Base-by-base conservation (phyloP, 2,329 filamentous ascomycete genomes). In the Aspergillus terreus region DNA sequence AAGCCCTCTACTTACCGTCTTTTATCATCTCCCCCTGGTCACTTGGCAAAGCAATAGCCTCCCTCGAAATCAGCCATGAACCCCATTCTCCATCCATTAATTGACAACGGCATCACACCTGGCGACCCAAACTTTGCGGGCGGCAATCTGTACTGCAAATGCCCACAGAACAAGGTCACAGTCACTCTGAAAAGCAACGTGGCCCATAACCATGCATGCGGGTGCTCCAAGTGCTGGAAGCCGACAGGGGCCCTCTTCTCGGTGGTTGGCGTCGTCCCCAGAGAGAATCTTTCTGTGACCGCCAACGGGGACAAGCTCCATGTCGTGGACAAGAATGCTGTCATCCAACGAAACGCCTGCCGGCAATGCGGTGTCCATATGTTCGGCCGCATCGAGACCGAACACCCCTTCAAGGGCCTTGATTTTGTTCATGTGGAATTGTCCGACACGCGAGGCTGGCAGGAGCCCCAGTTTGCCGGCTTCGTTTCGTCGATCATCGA, bases 171-270 rank as follows among this genome's bases (percentile, higher is more conserved):
- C 65, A 79, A 78, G 23, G 81, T 87, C 53, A 78, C 82, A 61
- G 76, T 87, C 19, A 77, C 76, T 0, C 75, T 87, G 36, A 67
- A 61, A 52, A 73, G 78, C 64, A 82, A 86, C 60, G 80, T 88
- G 50, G 72, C 77, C 2, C 83, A 87, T 75, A 87, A 88, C 75
- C 85, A 88, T 71, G 83, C 82, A 50, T 87, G 85, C 70, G 84
- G 84, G 56, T 87, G 85, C 72, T 86, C 83, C 49, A 85, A 87
- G 68, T 87, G 85, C 78, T 88, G 83, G 83, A 88, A 87, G 69
- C 85, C 85, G 4, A 52, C 69, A 2, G 82, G 82, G 27, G 76
- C 83, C 0, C 78, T 87, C 54, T 87, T 88, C 76, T 81, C 81
- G 54, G 63, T 87, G 58, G 77, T 88, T 44, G 84, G 72, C 52